Evolutionary conservation across 768 basidiomycete species (phyloP).

Genomic region (Pisolithus albus): DNA sequence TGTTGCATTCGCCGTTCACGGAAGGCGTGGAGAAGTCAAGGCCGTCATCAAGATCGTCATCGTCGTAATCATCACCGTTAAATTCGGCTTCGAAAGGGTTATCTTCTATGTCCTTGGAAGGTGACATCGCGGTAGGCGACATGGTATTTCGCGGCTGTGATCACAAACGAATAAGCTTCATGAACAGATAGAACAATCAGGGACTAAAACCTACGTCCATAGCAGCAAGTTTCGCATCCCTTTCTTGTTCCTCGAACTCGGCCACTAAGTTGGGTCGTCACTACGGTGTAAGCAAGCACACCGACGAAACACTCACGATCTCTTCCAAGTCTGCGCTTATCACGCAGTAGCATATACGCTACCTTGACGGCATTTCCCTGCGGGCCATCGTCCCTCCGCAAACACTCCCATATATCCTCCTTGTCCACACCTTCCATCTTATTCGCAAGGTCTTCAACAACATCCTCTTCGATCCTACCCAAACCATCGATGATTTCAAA

Average conservation of each 20-base stretch:
- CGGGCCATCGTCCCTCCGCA: slow-evolving; percentile 75
- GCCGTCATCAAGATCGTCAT: slow-evolving; percentile 54
- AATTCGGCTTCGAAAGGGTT: slow-evolving; percentile 83
- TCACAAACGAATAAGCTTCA: slow-evolving; percentile 4
- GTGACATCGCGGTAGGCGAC: slow-evolving; percentile 63
- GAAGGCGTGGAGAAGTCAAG: slow-evolving; percentile 42
- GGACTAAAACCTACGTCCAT: slow-evolving; percentile 63
- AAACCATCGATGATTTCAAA: slow-evolving; percentile 88
- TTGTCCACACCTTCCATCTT: slow-evolving; percentile 69
- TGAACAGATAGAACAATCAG: slow-evolving; percentile 2
- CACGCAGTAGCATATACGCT: slow-evolving; percentile 88
- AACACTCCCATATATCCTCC: slow-evolving; percentile 83
- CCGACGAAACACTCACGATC: slow-evolving; percentile 57
- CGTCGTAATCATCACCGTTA: slow-evolving; percentile 28
- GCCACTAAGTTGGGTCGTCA: slow-evolving; percentile 43
- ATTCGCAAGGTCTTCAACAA: slow-evolving; percentile 73
- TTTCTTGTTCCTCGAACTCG: slow-evolving; percentile 77
- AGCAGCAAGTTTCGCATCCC: slow-evolving; percentile 70
- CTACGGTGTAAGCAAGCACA: not conserved
- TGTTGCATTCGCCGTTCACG: slow-evolving; percentile 37
- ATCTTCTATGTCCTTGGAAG: slow-evolving; percentile 57
- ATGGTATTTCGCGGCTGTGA: slow-evolving; percentile 60
- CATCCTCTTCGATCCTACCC: slow-evolving; percentile 86
- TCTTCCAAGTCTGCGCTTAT: slow-evolving; percentile 77
- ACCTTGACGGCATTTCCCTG: slow-evolving; percentile 94